These are phyloP conservation scores for Arachis hypogaea DNA, from an alignment of 306 rosid genomes.

Conservation along the genomic window DNA sequence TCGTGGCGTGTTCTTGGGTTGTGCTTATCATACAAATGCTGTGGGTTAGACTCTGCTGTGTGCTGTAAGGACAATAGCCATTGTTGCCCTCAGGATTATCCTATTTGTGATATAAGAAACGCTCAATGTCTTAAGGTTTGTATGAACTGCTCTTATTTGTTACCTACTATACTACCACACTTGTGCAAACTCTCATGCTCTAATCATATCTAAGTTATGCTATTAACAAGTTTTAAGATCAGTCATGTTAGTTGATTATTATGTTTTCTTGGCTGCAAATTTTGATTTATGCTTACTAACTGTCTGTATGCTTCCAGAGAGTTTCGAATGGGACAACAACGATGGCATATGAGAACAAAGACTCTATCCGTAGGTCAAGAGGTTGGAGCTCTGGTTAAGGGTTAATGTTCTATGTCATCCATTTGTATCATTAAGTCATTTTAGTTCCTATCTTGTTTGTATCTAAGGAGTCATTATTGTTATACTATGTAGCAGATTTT, in stretches of 20 bases:
- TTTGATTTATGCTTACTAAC: conserved; percentile 19
- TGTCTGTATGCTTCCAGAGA: conserved; percentile 47
- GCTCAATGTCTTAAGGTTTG: conserved; percentile 77
- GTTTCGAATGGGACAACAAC: conserved; percentile 49
- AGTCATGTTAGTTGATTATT: conserved; percentile 14
- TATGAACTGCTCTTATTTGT: conserved; percentile 5
- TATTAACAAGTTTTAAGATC: conserved; percentile 1
- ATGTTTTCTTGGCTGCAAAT: conserved; percentile 2
- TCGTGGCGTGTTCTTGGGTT: conserved; percentile 59
- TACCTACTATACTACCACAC: neutral
- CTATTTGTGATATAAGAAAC: conserved; percentile 55
- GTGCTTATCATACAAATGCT: conserved; percentile 75
- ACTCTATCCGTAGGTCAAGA: conserved; percentile 36
- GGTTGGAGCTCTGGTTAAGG: conserved; percentile 49
- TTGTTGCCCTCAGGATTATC: conserved; percentile 83
- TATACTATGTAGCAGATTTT: neutral
- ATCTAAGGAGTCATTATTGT: conserved; percentile 19
- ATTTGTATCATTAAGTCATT: conserved; percentile 31
- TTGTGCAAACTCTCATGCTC: neutral
- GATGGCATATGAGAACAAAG: conserved; percentile 37
- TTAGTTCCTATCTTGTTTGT: conserved; percentile 26
- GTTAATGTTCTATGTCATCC: conserved; percentile 34
- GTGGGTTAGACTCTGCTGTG: conserved; percentile 57
- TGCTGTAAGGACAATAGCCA: conserved; percentile 76
- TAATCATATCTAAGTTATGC: conserved; percentile 1